These are phyloP conservation scores for Fusarium fracticaudum DNA, from an alignment of 2,329 filamentous ascomycete species.

Conservation along the genomic window DNA sequence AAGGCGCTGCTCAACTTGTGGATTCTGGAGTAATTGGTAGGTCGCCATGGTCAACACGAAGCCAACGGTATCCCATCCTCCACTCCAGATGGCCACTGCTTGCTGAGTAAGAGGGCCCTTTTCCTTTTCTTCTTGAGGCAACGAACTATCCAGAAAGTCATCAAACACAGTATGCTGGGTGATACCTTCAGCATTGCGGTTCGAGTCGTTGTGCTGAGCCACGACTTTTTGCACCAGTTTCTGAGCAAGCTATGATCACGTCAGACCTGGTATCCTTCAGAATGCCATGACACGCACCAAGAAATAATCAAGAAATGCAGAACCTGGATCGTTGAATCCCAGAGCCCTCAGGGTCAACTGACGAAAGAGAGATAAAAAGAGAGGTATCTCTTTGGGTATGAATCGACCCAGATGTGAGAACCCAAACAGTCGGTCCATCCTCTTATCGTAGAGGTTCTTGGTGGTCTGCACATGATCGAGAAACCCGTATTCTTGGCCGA, in stretches of 20 bases:
- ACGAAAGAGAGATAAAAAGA: not conserved
- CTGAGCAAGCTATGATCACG: not conserved
- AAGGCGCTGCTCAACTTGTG: not conserved
- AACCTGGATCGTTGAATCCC: not conserved
- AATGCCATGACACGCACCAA: not conserved
- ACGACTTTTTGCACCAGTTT: not conserved
- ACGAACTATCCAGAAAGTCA: not conserved
- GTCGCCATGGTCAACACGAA: not conserved
- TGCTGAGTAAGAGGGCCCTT: not conserved
- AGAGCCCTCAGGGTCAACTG: not conserved
- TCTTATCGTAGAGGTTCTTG: not conserved
- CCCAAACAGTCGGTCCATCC: not conserved
- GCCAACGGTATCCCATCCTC: conserved; percentile 2
- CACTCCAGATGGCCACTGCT: conserved; percentile 4
- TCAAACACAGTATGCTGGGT: not conserved
- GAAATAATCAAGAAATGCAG: not conserved
- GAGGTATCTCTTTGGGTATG: not conserved
- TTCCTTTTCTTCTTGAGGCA: not conserved
- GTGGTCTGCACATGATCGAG: not conserved
- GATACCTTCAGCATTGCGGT: not conserved
- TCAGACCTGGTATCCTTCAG: not conserved
- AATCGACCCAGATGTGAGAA: not conserved
- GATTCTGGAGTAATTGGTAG: not conserved
- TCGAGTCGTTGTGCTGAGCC: not conserved
- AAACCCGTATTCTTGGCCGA: not conserved